These are phyloP conservation scores for Aphanomyces euteiches DNA, from an alignment of 352 stramenopile species.

Conservation along the genomic window DNA sequence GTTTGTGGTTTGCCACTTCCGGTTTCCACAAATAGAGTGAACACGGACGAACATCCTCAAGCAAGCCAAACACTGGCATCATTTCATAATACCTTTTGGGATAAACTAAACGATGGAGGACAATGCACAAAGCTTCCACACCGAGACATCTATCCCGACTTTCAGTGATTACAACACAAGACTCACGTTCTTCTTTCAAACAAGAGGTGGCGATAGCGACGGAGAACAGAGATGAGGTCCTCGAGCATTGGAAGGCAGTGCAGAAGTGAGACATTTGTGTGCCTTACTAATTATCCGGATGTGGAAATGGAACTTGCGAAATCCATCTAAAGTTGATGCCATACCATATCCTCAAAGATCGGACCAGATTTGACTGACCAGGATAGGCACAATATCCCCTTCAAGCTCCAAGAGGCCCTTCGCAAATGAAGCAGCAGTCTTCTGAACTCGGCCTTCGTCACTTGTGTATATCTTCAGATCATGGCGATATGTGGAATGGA, in stretches of 20 bases:
- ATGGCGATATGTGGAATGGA: conserved; percentile 99
- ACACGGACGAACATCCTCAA: too few relatives aligned
- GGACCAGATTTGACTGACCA: conserved; percentile 67
- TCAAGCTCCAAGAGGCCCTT: conserved; percentile 99
- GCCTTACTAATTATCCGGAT: too few relatives aligned
- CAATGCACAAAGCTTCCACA: conserved; percentile 9
- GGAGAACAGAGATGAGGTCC: too few relatives aligned
- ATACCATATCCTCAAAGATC: too few relatives aligned
- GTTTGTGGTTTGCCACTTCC: too few relatives aligned
- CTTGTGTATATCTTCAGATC: conserved; percentile 99
- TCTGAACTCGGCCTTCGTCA: conserved; percentile 99
- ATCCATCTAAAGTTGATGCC: too few relatives aligned
- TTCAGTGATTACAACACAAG: conserved; percentile 6
- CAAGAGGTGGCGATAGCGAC: too few relatives aligned
- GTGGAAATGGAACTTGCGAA: too few relatives aligned
- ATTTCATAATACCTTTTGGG: conserved; percentile 5
- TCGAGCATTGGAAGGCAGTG: too few relatives aligned
- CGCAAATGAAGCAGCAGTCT: conserved; percentile 98
- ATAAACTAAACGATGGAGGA: neutral
- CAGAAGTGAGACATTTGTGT: too few relatives aligned
- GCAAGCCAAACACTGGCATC: neutral
- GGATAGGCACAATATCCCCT: conserved; percentile 98
- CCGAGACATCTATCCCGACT: neutral
- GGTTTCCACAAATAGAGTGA: too few relatives aligned
- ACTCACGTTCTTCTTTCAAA: neutral